These are phyloP conservation scores for Dictyostelium citrinum DNA, from an alignment of 78 protist species.

Conservation along the genomic window DNA sequence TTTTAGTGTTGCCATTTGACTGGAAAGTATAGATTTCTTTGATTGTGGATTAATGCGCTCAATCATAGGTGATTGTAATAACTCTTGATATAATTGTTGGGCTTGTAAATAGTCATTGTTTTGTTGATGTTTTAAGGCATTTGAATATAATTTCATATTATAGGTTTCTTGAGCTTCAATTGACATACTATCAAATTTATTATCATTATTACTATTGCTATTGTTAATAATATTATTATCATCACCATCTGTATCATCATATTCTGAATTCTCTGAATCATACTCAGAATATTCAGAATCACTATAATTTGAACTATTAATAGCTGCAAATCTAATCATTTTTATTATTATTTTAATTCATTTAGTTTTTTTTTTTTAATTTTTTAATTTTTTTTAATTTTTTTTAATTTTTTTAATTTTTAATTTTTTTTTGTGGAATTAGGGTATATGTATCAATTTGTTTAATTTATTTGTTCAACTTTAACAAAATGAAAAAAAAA, in stretches of 20 bases:
- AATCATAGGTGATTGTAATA: constrained; percentile 3
- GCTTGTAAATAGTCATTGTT: constrained; percentile 21
- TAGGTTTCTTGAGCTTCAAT: constrained; percentile 39
- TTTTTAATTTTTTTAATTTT: not conserved
- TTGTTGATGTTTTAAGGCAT: constrained; percentile 42
- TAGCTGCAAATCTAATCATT: constrained; percentile 28
- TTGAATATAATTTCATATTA: constrained; percentile 7
- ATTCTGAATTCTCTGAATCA: not conserved
- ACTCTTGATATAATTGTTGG: constrained; percentile 31
- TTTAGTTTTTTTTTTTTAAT: not conserved
- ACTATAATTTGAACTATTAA: not conserved
- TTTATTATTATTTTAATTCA: not conserved
- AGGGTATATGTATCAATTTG: too few species aligned
- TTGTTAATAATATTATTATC: not conserved
- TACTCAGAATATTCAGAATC: not conserved
- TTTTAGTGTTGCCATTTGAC: constrained; percentile 6
- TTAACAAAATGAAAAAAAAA: not conserved
- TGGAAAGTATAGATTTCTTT: not conserved
- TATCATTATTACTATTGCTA: not conserved
- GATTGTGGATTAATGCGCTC: not conserved
- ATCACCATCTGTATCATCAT: not conserved
- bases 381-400: not conserved
- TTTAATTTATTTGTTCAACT: too few species aligned
- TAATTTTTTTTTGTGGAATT: too few species aligned
- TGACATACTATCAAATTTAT: not conserved